phyloP scores from a whole-genome alignment of 176 grass and related monocot species.

The Juncus inflexus region DNA sequence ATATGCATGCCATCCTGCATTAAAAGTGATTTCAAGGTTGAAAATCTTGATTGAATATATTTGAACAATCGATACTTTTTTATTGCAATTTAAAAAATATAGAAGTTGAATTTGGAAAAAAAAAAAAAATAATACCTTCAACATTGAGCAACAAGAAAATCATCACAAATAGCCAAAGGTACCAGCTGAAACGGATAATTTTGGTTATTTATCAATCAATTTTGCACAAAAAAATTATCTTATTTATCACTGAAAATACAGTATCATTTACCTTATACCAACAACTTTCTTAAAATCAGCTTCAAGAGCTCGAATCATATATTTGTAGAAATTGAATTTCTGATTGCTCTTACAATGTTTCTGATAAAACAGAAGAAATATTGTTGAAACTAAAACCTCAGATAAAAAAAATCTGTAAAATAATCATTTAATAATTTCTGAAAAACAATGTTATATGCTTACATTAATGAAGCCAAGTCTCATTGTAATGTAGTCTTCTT shows the following conservation, averaged over 20 bases:
- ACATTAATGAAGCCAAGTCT: constrained; percentile 86
- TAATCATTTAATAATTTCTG: not conserved
- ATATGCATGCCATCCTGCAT: constrained; percentile 69
- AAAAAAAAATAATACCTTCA: constrained; percentile 39
- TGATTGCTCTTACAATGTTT: constrained; percentile 56
- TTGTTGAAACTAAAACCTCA: not conserved
- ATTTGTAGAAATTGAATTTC: constrained; percentile 79
- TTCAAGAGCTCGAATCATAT: constrained; percentile 85
- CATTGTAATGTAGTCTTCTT: constrained; percentile 68
- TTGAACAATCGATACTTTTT: not conserved
- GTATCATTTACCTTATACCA: constrained; percentile 56
- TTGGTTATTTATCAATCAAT: not conserved
- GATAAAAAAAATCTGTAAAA: no score
- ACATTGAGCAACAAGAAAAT: constrained; percentile 79
- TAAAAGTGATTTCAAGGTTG: not conserved
- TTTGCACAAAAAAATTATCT: not conserved
- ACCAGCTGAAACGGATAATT: constrained; percentile 55
- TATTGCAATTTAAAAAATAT: not conserved
- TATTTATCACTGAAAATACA: not conserved
- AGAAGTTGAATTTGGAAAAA: not conserved
- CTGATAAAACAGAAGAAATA: constrained; percentile 22
- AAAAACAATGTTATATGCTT: not conserved
- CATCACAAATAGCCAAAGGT: constrained; percentile 81
- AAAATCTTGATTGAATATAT: not conserved
- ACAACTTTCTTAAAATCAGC: constrained; percentile 83